Base-by-base conservation (phyloP, 1,284 basidiomycete species). In the Boletus sp. region DNA sequence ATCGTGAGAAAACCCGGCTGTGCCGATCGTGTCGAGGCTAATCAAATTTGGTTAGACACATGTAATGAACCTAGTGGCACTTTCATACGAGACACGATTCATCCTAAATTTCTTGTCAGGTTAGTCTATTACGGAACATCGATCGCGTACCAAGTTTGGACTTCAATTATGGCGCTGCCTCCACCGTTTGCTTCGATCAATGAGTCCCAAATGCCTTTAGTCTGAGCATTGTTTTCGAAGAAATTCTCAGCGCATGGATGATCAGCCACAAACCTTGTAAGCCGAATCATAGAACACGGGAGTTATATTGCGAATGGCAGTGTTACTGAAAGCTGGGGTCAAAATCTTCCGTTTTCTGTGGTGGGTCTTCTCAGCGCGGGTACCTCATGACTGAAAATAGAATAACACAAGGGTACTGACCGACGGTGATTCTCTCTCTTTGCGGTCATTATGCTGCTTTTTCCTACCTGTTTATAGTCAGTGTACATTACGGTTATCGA, bases 1-100 rank as follows among this genome's bases (percentile, higher is more conserved):
- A 53, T 81, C 72, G 57, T 82, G 77, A 3, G 75, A 74, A 55
- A 84, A 83, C 0, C 79, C 80, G 0, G 78, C 77, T 41, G 82
- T 78, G 2, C 82, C 80, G 46, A 83, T 71, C 3, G 73, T 74
- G 59, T 83, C 80, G 7, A 82, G 69, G 1, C 79, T 81, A 49
- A 8, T 27, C 5, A 12, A 23, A 10, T 3, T 3, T 16, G 4
- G 76, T 79, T 3, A 51, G 34, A 34, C 5, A 4, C 6, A n/a
- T n/a, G n/a, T n/a, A n/a, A n/a, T n/a, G n/a, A n/a, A n/a, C n/a
- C n/a, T n/a, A n/a, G 75, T 0, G 23, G 35, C 29, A 30, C 16
- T 16, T 0, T 56, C 73, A 27, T 58, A 77, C 76, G 77, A 70
- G 17, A 77, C 62, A 17, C 61, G 64, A 51, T 77, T 77, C 75